Evolutionary conservation across 2,329 filamentous ascomycete genomes (phyloP).

Genomic region (Lachnellula suecica): DNA sequence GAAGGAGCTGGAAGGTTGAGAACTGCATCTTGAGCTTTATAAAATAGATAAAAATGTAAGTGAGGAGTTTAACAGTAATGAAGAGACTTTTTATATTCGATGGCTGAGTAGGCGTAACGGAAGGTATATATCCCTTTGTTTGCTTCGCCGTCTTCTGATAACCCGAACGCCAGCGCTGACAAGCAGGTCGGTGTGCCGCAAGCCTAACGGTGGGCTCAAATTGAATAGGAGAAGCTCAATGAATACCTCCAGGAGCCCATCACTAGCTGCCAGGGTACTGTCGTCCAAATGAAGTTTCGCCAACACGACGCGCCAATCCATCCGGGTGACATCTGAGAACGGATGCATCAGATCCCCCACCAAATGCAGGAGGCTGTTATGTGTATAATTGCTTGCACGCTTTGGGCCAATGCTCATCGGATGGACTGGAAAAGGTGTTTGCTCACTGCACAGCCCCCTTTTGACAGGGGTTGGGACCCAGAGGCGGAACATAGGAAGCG

Average conservation of each 20-base stretch:
- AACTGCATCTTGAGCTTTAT: slow-evolving; percentile 27
- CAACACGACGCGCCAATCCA: slow-evolving; percentile 8
- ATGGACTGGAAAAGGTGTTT: background rate
- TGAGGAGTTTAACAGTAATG: background rate
- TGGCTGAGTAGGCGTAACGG: background rate
- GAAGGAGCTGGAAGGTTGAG: slow-evolving; percentile 20
- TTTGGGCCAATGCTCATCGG: background rate
- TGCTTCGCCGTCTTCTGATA: background rate
- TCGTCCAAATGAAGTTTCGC: background rate
- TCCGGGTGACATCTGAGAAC: slow-evolving; percentile 24
- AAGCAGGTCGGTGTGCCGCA: background rate
- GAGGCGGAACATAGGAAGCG: no score
- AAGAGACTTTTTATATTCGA: background rate
- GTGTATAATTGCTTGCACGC: background rate
- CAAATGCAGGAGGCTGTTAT: background rate
- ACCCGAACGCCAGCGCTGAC: background rate
- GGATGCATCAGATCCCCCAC: background rate
- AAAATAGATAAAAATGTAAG: background rate
- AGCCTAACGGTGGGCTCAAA: background rate
- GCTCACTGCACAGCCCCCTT: background rate
- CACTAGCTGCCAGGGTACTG: background rate
- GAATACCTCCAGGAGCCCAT: background rate
- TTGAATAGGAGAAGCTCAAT: background rate
- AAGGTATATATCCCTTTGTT: background rate
- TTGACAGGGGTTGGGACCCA: background rate